Conservation (phyloP, 2,329 filamentous ascomycete genomes). For the Bipolaris cookei region DNA sequence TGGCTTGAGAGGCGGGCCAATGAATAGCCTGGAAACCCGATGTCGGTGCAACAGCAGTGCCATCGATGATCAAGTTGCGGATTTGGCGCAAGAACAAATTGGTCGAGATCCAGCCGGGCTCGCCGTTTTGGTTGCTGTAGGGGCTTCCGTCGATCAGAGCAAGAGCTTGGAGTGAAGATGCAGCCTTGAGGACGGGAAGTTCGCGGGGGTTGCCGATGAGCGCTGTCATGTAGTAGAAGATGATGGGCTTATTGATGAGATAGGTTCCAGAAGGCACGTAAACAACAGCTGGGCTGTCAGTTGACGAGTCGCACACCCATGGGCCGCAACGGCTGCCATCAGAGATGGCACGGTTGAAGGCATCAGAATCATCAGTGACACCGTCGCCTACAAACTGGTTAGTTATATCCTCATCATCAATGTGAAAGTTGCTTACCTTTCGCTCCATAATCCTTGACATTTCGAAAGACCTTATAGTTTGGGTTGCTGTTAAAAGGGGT, state of each 20-base stretch:
- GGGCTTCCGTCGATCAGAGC: slow-evolving; percentile 67
- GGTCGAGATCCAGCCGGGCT: slow-evolving; percentile 58
- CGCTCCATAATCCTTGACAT: slow-evolving; percentile 55
- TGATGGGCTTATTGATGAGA: slow-evolving; percentile 56
- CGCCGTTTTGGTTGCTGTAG: slow-evolving; percentile 45
- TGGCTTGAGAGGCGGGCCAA: slow-evolving; percentile 57
- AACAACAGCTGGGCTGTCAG: slow-evolving; percentile 61
- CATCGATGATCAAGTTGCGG: slow-evolving; percentile 68
- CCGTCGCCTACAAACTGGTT: slow-evolving; percentile 42
- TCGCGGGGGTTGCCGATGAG: slow-evolving; percentile 65
- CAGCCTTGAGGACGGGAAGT: slow-evolving; percentile 63
- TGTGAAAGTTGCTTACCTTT: slow-evolving; percentile 36
- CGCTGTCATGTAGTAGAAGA: slow-evolving; percentile 69
- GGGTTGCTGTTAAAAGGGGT: slow-evolving; percentile 48
- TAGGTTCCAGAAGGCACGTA: slow-evolving; percentile 68
- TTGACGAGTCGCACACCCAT: slow-evolving; percentile 54
- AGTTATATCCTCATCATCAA: slow-evolving; percentile 3
- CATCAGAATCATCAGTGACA: slow-evolving; percentile 57
- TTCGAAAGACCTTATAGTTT: slow-evolving; percentile 53
- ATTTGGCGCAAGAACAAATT: slow-evolving; percentile 71
- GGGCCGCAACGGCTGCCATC: slow-evolving; percentile 54
- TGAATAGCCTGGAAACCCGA: slow-evolving; percentile 57
- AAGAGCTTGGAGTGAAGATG: slow-evolving; percentile 59
- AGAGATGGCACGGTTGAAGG: slow-evolving; percentile 59
- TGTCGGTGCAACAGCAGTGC: slow-evolving; percentile 57